phyloP scores from a whole-genome alignment of 108 stramenopile genomes.

The Nitzschia sp. region DNA sequence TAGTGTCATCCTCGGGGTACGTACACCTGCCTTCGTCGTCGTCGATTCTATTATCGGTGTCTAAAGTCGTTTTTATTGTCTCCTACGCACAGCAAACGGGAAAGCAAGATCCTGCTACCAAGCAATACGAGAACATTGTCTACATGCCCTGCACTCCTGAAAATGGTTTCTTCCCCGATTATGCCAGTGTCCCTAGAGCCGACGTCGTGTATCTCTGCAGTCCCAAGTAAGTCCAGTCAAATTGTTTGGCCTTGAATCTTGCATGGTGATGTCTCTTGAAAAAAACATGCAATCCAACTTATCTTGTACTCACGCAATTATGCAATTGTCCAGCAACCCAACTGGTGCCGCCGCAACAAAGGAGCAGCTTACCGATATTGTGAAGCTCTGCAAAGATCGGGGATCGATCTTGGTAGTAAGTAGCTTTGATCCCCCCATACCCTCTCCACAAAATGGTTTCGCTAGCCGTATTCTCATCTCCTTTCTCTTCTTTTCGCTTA shows the following conservation, averaged over 20 bases:
- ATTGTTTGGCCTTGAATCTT: neutral
- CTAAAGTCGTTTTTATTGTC: too few species aligned
- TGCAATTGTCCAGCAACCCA: slow-evolving; percentile 73
- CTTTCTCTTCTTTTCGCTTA: neutral
- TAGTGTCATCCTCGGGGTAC: slow-evolving; percentile 91
- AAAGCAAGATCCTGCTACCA: slow-evolving; percentile 73
- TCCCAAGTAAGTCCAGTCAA: slow-evolving; percentile 75
- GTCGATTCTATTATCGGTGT: too few species aligned
- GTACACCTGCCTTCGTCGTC: too few species aligned
- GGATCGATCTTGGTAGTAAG: slow-evolving; percentile 81
- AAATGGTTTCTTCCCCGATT: slow-evolving; percentile 97
- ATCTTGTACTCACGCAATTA: too few species aligned
- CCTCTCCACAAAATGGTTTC: too few species aligned
- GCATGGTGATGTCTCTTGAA: too few species aligned
- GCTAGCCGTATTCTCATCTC: too few species aligned
- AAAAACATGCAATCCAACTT: too few species aligned
- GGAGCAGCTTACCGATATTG: slow-evolving; percentile 87
- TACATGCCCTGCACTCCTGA: slow-evolving; percentile 96
- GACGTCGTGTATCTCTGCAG: slow-evolving; percentile 96
- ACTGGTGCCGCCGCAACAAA: slow-evolving; percentile 94
- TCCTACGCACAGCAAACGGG: slow-evolving; percentile 78
- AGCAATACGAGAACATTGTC: slow-evolving; percentile 95
- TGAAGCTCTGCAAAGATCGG: slow-evolving; percentile 90
- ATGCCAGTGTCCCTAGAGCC: slow-evolving; percentile 79
- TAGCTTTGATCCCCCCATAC: neutral